Evolutionary conservation across 2,329 filamentous ascomycete genomes (phyloP), one percentile per base, ranked within the genome.

Genomic region (Grosmannia clavigera): DNA sequence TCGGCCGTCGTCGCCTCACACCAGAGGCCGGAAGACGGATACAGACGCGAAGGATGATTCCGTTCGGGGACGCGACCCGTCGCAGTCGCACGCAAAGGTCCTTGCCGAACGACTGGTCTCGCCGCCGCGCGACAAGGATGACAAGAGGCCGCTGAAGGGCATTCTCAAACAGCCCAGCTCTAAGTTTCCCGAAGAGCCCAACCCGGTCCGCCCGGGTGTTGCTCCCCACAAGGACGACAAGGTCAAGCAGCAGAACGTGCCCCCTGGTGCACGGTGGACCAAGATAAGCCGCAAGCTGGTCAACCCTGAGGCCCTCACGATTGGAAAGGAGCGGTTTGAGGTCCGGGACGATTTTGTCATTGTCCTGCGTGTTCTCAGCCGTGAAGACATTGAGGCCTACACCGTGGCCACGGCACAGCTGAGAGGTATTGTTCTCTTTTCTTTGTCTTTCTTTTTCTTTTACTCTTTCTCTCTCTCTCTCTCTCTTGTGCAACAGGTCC

Each of bases 341-440:
- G 88, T 95, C 67, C 83, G 91, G n/a, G 83, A 91, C 62, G 91
- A 96, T 68, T 95, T 91, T 71, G 91, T 97, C 61, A 96, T 96
- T 70, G 91, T 96, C 2, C 78, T 97, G 60, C 81, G 92, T 60
- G 92, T 96, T 9, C 72, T 97, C 69, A 88, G 84, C 55, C 89
- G 88, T 72, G 89, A 95, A 66, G 91, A 97, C 68, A 95, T 97
- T 60, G 87, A 95, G 72, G 85, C 84, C 40, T 91, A 95, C 69
- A 90, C 91, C 14, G 81, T 85, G 64, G 87, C 86, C 56, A 96
- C 92, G 11, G 84, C 86, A 65, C 83, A 90, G 68, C 82, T 96
- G 63, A 82, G 91, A 82, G 88, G 87, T 90, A 56, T 43, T 9
- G 12, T 35, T 7, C 31, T 40, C 2, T 55, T 12, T 40, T 31